Evolutionary conservation across 2,329 filamentous ascomycete species (phyloP).

Genomic region (Epichloe gansuensis): DNA sequence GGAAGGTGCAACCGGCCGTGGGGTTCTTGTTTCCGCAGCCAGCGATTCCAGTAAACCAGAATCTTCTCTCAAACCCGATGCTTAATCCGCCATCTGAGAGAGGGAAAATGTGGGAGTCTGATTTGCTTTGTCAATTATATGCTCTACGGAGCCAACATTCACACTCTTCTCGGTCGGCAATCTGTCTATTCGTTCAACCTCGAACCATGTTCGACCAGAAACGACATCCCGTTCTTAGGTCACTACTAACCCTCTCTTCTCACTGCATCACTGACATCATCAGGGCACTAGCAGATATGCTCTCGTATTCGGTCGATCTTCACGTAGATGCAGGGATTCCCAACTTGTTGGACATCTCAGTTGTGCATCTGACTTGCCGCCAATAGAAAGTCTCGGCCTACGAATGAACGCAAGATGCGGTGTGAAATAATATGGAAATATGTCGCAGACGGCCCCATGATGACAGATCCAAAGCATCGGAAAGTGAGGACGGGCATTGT

Average conservation of each 20-base stretch:
- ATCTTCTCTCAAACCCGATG: background rate
- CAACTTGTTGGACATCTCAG: background rate
- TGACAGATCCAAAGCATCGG: background rate
- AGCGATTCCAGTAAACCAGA: background rate
- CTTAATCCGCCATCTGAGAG: background rate
- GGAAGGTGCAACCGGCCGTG: constrained; percentile 1
- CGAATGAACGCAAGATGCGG: background rate
- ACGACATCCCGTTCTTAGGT: background rate
- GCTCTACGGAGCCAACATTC: background rate
- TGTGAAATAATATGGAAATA: background rate
- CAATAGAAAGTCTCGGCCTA: background rate
- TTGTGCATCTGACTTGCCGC: background rate
- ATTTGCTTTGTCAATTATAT: background rate
- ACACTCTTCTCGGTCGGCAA: background rate
- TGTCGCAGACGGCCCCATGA: too few relatives aligned
- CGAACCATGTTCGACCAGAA: background rate
- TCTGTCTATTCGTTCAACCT: background rate
- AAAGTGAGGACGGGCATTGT: background rate
- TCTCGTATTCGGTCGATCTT: constrained; percentile 1
- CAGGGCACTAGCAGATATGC: background rate
- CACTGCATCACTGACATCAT: background rate
- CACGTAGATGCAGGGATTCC: background rate
- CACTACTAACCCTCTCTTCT: background rate
- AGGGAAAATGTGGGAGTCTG: background rate
- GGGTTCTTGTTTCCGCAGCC: background rate